phyloP scores from a whole-genome alignment of 164 flowering plant species.

The Umbilicus rupestris region DNA sequence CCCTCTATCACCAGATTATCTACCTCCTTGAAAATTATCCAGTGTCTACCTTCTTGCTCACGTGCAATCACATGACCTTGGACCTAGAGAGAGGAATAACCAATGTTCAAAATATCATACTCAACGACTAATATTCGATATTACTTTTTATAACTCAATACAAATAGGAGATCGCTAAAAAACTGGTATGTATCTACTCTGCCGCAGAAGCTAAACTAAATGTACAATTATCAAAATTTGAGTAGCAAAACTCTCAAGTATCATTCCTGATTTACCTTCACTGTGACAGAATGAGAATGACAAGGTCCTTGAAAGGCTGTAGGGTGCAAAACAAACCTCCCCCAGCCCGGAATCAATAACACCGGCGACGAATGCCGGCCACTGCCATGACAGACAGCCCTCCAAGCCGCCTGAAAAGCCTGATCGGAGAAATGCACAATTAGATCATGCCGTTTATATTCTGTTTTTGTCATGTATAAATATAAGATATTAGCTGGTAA shows the following conservation, averaged over 20 bases:
- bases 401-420: neutral
- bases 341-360: neutral
- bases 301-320: neutral
- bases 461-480: neutral
- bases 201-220: too few species aligned
- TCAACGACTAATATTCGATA: neutral
- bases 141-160: neutral
- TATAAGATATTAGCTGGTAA: neutral
- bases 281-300: neutral
- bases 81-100: too few species aligned
- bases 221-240: neutral
- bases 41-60: neutral
- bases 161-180: too few species aligned
- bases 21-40: neutral
- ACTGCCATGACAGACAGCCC: neutral
- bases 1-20: neutral
- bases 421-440: too few species aligned
- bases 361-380: neutral
- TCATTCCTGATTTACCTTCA: neutral
- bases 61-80: neutral
- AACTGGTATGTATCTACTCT: neutral
- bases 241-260: neutral
- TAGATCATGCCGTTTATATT: too few species aligned
- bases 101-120: neutral
- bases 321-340: neutral